phyloP scores from a whole-genome alignment of 306 rosid genomes.

The Dryas octopetala region DNA sequence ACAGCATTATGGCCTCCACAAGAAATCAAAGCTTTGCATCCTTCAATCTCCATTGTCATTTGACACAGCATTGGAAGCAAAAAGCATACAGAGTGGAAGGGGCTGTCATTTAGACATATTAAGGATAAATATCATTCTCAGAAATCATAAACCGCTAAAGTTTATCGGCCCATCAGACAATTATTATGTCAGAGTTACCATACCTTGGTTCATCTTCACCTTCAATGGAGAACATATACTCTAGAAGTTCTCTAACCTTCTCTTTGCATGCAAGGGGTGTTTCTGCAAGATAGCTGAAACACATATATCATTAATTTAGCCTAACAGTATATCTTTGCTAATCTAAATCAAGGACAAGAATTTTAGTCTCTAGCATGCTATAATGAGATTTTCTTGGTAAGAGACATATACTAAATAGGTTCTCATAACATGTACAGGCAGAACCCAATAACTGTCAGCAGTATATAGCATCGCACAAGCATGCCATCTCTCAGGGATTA shows the following conservation, averaged over 20 bases:
- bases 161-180: constrained; percentile 16
- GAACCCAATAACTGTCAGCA: background rate
- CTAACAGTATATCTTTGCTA: background rate
- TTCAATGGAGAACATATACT: constrained; percentile 74
- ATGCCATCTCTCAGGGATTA: background rate
- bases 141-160: background rate
- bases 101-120: constrained; percentile 52
- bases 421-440: background rate
- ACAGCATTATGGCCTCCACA: constrained; percentile 73
- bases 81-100: constrained; percentile 76
- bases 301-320: constrained; percentile 3
- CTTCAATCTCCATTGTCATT: constrained; percentile 70
- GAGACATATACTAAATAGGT: background rate
- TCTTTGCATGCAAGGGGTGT: constrained; percentile 77
- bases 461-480: background rate
- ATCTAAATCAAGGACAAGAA: background rate
- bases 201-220: constrained; percentile 89
- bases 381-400: background rate
- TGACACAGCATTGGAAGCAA: constrained; percentile 90
- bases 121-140: constrained; percentile 23
- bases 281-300: constrained; percentile 94
- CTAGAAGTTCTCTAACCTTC: constrained; percentile 71
- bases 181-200: constrained; percentile 24
- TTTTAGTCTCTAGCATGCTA: background rate
- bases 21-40: constrained; percentile 63